Evolutionary conservation across 1,284 basidiomycete genomes (phyloP), one percentile per base, ranked within the genome.

Genomic region (Apiotrichum porosum): DNA sequence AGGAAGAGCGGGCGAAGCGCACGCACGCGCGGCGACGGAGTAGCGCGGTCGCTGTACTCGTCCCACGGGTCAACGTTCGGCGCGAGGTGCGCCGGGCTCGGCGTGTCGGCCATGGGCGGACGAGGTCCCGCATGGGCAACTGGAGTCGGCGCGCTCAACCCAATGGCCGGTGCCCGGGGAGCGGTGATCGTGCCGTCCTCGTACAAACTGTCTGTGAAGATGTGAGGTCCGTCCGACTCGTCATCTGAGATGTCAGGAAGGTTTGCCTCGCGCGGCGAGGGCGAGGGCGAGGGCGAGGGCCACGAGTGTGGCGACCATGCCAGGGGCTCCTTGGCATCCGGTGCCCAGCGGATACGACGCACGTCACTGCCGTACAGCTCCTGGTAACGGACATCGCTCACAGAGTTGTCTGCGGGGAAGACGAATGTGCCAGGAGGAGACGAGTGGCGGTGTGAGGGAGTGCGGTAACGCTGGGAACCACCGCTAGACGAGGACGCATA

Each of bases 31-130:
- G 53, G 53, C 23, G 49, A 51, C 21, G 53, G 53, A 1, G 53
- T 51, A 17, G 49, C 43, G 4, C 53, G 42, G 41, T 55, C 53
- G 21, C 42, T 45, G 47, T 55, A 55, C 49, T 55, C 53, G 41
- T 55, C 53, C 53, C 53, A 55, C 12, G 53, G 53, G 44, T 55
- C 53, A 2, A n/a, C 22, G 14, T 21, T 12, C 1, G 51, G 51
- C 1, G 43, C 47, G 21, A 52, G 40, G 19, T 41, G 34, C 4
- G 15, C 41, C 4, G 41, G 32, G 4, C 24, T 22, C 10, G 26
- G 35, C 19, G 43, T 23, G 28, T 18, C 9, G 9, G 19, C 15
- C 3, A 19, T 6, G 6, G 31, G 26, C 26, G 26, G 26, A 3
- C 19, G 10, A 18, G 30, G 26, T 6, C 26, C 26, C n/a, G n/a